Evolutionary conservation across 371 early-diverging fungal genomes (phyloP), one percentile per base, ranked within the genome.

Genomic region (Gilbertella persicaria): DNA sequence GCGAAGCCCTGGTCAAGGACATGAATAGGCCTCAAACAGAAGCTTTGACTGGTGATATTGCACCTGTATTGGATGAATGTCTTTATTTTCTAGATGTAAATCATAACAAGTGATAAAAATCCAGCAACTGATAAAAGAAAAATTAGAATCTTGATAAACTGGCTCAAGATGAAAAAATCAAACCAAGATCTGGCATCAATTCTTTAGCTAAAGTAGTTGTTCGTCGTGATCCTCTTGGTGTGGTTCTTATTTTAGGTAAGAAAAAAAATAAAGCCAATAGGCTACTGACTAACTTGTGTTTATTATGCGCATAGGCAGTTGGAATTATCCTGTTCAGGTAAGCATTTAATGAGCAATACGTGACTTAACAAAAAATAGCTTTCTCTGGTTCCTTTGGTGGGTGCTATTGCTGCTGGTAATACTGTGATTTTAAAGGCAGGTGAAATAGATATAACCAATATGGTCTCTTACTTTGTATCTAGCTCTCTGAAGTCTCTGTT

Each of bases 331-430:
- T 43, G 58, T 78, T 12, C 68, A 73, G 52, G 68, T 71, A 62
- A 7, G 20, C n/a, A n/a, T n/a, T n/a, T n/a, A n/a, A n/a, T n/a
- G n/a, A n/a, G n/a, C n/a, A n/a, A n/a, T n/a, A n/a, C n/a, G n/a
- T n/a, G n/a, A n/a, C n/a, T n/a, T n/a, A n/a, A n/a, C n/a, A n/a
- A 17, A 13, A 35, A 45, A 7, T 33, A 42, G 47, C 45, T 58
- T 42, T 45, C 41, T 24, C 50, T 62, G 17, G 39, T 59, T 44
- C 58, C 55, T 39, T 47, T 59, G 42, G 77, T 82, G 19, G 89
- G 91, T 26, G 94, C 95, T n/a, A 78, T 96, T 60, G 94, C 93
- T n/a, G 93, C 88, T 28, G 96, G 96, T 53, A 90, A 91, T 71
- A 77, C 85, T 3, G 91, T 73, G 28, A 72, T 92, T 17, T 33